Evolutionary conservation across 257 asterid species (phyloP).

Genomic region (Solanum dulcamara): DNA sequence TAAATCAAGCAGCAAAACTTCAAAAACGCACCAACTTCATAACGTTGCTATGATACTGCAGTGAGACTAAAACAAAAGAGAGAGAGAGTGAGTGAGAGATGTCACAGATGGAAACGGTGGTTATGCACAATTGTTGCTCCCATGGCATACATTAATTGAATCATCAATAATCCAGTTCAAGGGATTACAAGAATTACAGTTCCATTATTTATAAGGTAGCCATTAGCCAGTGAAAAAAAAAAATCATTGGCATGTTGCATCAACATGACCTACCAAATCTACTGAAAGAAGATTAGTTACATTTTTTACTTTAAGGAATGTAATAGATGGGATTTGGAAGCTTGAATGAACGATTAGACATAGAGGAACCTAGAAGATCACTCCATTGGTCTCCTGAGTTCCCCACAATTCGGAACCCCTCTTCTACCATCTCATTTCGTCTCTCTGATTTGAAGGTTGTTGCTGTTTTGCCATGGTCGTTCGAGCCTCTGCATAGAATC

Average conservation of each 20-base stretch:
- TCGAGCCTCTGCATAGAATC: conserved; percentile 28
- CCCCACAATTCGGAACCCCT: conserved; percentile 58
- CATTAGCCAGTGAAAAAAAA: neutral
- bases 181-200: neutral
- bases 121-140: neutral
- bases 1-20: neutral
- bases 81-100: neutral
- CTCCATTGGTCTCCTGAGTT: conserved; percentile 91
- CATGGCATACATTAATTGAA: neutral
- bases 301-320: conserved; percentile 25
- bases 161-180: neutral
- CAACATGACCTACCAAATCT: neutral
- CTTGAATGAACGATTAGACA: conserved; percentile 53
- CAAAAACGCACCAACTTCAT: neutral
- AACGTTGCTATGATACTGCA: neutral
- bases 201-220: neutral
- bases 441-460: conserved; percentile 46
- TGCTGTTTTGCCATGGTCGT: conserved; percentile 48
- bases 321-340: conserved; percentile 79
- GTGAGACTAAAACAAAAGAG: neutral
- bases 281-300: neutral
- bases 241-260: neutral
- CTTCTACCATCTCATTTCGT: conserved; percentile 39
- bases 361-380: conserved; percentile 52
- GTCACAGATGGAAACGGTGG: neutral